Percentiles rank a stretch among this genome's conserved stretches.
phyloP scores from a whole-genome alignment of 164 flowering plant species.

The Litsea cubeba region DNA sequence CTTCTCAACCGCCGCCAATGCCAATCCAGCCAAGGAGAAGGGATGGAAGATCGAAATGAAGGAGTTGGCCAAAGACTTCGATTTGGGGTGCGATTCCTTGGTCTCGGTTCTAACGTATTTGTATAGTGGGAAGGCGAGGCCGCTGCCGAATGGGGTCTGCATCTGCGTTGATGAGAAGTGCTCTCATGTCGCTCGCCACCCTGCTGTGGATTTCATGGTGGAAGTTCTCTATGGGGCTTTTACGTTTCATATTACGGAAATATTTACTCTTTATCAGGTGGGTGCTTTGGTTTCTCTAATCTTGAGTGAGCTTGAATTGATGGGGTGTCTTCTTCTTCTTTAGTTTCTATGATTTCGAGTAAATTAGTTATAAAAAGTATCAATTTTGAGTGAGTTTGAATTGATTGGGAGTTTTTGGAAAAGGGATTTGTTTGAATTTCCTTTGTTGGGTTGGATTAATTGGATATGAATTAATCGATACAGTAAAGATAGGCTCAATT shows the following conservation, averaged over 20 bases:
- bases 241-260: constrained; percentile 51
- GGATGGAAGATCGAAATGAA: constrained; percentile 38
- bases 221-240: constrained; percentile 64
- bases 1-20: constrained; percentile 16
- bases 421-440: too few relatives aligned
- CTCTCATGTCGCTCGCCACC: constrained; percentile 55
- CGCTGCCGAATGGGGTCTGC: constrained; percentile 38
- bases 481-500: too few relatives aligned
- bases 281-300: not conserved
- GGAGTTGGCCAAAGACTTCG: constrained; percentile 49
- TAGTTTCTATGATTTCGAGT: not conserved
- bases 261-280: constrained; percentile 69
- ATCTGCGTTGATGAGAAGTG: constrained; percentile 73
- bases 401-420: not conserved
- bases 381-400: too few relatives aligned
- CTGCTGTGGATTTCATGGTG: constrained; percentile 58
- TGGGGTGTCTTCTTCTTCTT: not conserved
- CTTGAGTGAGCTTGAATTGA: not conserved
- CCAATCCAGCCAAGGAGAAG: constrained; percentile 17
- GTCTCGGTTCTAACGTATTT: constrained; percentile 55
- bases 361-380: too few relatives aligned
- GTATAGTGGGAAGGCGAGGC: constrained; percentile 59
- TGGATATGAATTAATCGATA: not conserved
- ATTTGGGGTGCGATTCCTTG: constrained; percentile 54
- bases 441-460: not conserved